Conservation (phyloP, 805 yeast genomes). For the Candida coquimbonensis region DNA sequence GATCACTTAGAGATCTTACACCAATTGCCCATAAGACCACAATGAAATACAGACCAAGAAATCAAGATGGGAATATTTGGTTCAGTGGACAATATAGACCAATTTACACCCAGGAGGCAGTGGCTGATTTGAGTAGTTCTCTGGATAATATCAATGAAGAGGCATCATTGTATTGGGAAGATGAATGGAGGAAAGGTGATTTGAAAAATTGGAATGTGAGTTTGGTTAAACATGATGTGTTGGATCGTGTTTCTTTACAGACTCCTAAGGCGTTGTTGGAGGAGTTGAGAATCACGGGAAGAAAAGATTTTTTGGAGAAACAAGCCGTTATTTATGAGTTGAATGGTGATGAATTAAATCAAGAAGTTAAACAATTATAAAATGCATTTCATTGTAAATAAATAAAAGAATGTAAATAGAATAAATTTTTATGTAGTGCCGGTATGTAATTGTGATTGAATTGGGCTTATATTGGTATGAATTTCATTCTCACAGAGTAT, state of each 20-base stretch:
- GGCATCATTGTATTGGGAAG: slow-evolving; percentile 69
- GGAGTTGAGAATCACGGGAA: slow-evolving; percentile 36
- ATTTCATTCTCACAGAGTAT: too few relatives aligned
- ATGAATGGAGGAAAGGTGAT: slow-evolving; percentile 81
- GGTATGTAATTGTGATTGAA: too few relatives aligned
- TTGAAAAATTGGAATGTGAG: slow-evolving; percentile 60
- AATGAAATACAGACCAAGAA: slow-evolving; percentile 59
- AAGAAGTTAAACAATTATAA: neutral
- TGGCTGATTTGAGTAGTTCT: slow-evolving; percentile 70
- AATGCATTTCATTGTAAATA: neutral
- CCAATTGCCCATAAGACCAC: slow-evolving; percentile 44
- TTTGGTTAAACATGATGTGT: slow-evolving; percentile 51
- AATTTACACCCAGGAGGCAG: slow-evolving; percentile 83
- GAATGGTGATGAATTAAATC: neutral
- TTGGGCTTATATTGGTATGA: too few relatives aligned
- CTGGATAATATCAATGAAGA: slow-evolving; percentile 49
- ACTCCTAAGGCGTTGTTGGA: slow-evolving; percentile 63
- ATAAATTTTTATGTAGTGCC: too few relatives aligned
- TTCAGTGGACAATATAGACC: slow-evolving; percentile 85
- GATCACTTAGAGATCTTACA: slow-evolving; percentile 64
- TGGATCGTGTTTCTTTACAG: slow-evolving; percentile 50
- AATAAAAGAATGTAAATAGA: too few relatives aligned
- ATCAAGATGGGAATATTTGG: slow-evolving; percentile 79
- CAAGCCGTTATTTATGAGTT: neutral
- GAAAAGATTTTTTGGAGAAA: slow-evolving; percentile 14